Evolutionary conservation across 768 basidiomycete species (phyloP).

Genomic region (Termitomyces sp.): DNA sequence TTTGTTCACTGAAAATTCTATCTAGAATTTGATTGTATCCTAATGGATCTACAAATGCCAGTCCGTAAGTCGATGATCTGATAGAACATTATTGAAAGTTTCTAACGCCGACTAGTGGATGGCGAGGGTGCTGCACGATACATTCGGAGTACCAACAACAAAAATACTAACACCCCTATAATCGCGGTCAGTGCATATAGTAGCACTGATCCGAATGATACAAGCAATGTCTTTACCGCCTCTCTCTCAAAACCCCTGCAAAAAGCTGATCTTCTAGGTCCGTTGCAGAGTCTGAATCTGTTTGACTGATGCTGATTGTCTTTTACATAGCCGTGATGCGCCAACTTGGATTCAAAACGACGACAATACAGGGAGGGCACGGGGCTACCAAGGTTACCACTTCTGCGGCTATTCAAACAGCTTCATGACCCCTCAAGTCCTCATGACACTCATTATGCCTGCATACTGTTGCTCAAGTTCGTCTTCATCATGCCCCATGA

Average conservation of each 20-base stretch:
- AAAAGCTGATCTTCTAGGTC: constrained; percentile 74
- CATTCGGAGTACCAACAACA: constrained; percentile 95
- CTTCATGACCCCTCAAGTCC: constrained; percentile 26
- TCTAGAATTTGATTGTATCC: constrained; percentile 89
- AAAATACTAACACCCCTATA: constrained; percentile 89
- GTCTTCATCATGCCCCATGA: constrained; percentile 24
- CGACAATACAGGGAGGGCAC: constrained; percentile 56
- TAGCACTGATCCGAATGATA: constrained; percentile 57
- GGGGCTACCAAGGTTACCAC: constrained; percentile 45
- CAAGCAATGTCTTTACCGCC: constrained; percentile 68
- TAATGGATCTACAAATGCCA: constrained; percentile 96
- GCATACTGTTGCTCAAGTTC: constrained; percentile 17
- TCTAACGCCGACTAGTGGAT: constrained; percentile 45
- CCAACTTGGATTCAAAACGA: constrained; percentile 87
- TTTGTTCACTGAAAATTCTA: constrained; percentile 14
- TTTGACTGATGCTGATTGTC: constrained; percentile 4
- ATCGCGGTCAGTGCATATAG: constrained; percentile 89
- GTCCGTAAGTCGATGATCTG: constrained; percentile 51
- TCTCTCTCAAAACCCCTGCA: constrained; percentile 87
- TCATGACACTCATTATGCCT: constrained; percentile 19
- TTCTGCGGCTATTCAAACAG: constrained; percentile 23
- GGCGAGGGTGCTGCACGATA: constrained; percentile 96
- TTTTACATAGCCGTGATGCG: constrained; percentile 58
- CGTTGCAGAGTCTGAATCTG: background rate
- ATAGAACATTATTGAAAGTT: background rate